Evolutionary conservation across 441 rosid species (phyloP), one percentile per base, ranked within the genome.

Genomic region (Bruguiera hainesii): DNA sequence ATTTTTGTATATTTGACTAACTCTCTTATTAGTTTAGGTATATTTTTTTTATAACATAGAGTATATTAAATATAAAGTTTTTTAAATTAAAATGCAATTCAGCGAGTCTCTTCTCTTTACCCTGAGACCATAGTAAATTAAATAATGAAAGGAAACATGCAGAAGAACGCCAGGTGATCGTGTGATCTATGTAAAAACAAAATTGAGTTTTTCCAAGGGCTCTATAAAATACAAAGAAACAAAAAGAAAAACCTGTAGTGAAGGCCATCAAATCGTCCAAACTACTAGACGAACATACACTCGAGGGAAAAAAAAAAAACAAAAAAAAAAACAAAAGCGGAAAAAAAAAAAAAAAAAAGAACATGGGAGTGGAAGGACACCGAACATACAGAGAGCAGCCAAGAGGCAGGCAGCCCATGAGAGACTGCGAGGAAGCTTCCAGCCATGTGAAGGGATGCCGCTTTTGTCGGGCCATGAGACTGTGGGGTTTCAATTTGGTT

Each of bases 401-500:
- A 33, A 25, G 58, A 23, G 10, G 30, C 58, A 23, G 58, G 58
- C 29, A 55, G 30, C 58, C 30, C 58, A 23, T 10, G 58, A 15
- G 58, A 23, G 37, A 11, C 3, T 33, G 58, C 30, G 18, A 23
- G 30, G 58, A 55, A 55, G 10, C 29, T 15, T 18, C 58, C 58
- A 23, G 3, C 58, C 58, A 55, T 23, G 58, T 55, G 58, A 3
- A 55, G 30, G 28, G 21, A 55, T 26, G 58, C 58, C 9, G 29
- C 58, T 55, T 55, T 55, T 55, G 58, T 23, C 58, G 29, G 58
- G 2, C 58, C 58, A 55, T 29, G 18, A 55, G 58, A n/a, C 23
- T 55, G 58, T 55, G 29, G 29, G 37, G 37, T 33, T 33, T 33
- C 37, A 1, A 33, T 23, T 23, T 55, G 1, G 25, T 29, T 23